Conservation (phyloP, 192 early-diverging fungal species). For the Coemansia biformis region DNA sequence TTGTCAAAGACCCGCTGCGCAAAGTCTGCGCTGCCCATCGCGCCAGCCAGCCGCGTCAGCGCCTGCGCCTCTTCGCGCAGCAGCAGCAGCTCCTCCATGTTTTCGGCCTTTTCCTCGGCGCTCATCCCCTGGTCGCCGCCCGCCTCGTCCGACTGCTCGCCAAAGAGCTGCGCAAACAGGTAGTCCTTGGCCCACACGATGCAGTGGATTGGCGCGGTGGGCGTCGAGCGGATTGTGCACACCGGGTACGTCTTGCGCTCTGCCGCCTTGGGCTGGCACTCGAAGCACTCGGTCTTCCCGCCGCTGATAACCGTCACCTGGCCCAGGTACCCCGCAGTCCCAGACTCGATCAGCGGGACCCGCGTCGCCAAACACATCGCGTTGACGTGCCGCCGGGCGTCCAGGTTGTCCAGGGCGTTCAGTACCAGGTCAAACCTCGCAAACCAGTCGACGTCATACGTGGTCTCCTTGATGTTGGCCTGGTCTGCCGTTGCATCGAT, state of each 20-base stretch:
- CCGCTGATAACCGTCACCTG: slow-evolving; percentile 85
- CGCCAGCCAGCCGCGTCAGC: slow-evolving; percentile 61
- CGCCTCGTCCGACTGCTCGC: slow-evolving; percentile 42
- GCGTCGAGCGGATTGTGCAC: slow-evolving; percentile 96
- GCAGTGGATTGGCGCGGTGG: slow-evolving; percentile 90
- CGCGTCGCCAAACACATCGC: slow-evolving; percentile 88
- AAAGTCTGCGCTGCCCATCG: slow-evolving; percentile 57
- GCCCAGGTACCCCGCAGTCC: slow-evolving; percentile 90
- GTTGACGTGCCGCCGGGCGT: slow-evolving; percentile 91
- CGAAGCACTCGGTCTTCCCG: slow-evolving; percentile 80
- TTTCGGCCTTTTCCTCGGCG: slow-evolving; percentile 53
- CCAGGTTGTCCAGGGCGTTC: slow-evolving; percentile 96
- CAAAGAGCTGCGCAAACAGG: slow-evolving; percentile 79
- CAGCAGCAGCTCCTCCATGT: slow-evolving; percentile 65
- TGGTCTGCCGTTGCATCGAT: slow-evolving; percentile 62
- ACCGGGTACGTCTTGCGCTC: slow-evolving; percentile 85
- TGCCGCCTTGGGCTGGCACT: slow-evolving; percentile 82
- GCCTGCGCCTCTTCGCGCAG: slow-evolving; percentile 70
- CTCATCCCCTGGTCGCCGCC: slow-evolving; percentile 16
- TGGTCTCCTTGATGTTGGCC: slow-evolving; percentile 80
- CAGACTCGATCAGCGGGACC: slow-evolving; percentile 92
- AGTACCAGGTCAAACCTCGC: slow-evolving; percentile 81
- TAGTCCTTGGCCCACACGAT: slow-evolving; percentile 99
- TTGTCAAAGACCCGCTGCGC: slow-evolving; percentile 64
- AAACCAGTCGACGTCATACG: slow-evolving; percentile 88